A percentile compares a stretch with the other conserved stretches of the same genome.
These are phyloP conservation scores for Rubia occidens DNA, from an alignment of 305 asterid species.

Conservation along the genomic window DNA sequence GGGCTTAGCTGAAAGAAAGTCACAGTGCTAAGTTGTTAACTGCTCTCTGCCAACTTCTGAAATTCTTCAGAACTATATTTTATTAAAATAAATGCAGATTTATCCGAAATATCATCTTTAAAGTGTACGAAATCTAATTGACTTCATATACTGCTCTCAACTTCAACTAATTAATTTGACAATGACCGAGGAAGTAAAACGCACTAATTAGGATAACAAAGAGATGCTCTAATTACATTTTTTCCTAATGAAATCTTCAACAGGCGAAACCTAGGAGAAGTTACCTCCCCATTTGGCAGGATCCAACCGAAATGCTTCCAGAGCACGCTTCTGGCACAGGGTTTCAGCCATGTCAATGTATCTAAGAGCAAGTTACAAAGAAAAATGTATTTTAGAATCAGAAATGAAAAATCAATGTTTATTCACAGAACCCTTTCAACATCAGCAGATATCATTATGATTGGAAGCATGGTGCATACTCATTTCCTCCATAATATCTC, in stretches of 20 bases:
- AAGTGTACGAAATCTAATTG: neutral
- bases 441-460: neutral
- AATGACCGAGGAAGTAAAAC: neutral
- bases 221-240: neutral
- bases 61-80: conserved; percentile 4
- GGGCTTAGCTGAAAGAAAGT: neutral
- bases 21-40: neutral
- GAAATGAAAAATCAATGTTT: neutral
- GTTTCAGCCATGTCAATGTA: conserved; percentile 92
- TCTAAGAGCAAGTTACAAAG: conserved; percentile 26
- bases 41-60: neutral
- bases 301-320: conserved; percentile 78
- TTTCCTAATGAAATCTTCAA: neutral
- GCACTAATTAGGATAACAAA: neutral
- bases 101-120: neutral
- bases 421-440: neutral
- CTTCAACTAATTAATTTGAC: neutral
- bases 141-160: neutral
- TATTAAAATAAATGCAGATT: neutral
- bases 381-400: neutral
- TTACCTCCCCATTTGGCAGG: conserved; percentile 96
- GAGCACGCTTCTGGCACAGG: conserved; percentile 77
- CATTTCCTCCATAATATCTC: conserved; percentile 92
- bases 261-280: neutral
- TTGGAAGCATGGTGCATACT: conserved; percentile 31